These are phyloP conservation scores for Fusarium albosuccineum DNA, from an alignment of 2,329 filamentous ascomycete species.

Conservation along the genomic window DNA sequence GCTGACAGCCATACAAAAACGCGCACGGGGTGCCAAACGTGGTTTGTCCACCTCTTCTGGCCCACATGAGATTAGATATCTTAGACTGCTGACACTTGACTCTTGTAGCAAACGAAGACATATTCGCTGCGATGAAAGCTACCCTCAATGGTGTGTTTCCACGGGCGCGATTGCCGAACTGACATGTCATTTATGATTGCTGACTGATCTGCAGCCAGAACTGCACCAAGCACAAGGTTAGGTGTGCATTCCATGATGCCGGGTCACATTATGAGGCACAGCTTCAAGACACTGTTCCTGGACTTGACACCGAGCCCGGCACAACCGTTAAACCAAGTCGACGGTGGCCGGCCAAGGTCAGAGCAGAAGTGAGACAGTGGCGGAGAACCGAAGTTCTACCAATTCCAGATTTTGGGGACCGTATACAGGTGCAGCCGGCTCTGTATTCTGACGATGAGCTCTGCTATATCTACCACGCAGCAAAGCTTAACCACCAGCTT, in stretches of 20 bases:
- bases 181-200: neutral
- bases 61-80: slow-evolving; percentile 6
- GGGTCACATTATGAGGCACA: slow-evolving; percentile 16
- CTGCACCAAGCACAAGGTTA: slow-evolving; percentile 35
- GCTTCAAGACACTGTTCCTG: neutral
- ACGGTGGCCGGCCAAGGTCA: slow-evolving; percentile 32
- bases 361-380: slow-evolving; percentile 35
- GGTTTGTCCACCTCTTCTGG: slow-evolving; percentile 14
- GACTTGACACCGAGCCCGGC: neutral
- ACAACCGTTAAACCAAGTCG: slow-evolving; percentile 8
- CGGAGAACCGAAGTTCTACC: slow-evolving; percentile 33
- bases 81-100: slow-evolving; percentile 14
- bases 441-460: slow-evolving; percentile 33
- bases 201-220: slow-evolving; percentile 23
- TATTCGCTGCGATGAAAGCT: slow-evolving; percentile 29
- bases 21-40: slow-evolving; percentile 31
- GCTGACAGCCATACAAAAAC: slow-evolving; percentile 32
- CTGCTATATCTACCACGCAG: slow-evolving; percentile 32
- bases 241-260: slow-evolving; percentile 28
- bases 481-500: slow-evolving; percentile 26
- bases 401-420: slow-evolving; percentile 19
- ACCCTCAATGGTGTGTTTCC: slow-evolving; percentile 25
- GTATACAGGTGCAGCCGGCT: slow-evolving; percentile 25
- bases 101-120: slow-evolving; percentile 28
- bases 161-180: neutral